phyloP scores from a whole-genome alignment of 2,329 filamentous ascomycete genomes.

The Annulohypoxylon truncatum region DNA sequence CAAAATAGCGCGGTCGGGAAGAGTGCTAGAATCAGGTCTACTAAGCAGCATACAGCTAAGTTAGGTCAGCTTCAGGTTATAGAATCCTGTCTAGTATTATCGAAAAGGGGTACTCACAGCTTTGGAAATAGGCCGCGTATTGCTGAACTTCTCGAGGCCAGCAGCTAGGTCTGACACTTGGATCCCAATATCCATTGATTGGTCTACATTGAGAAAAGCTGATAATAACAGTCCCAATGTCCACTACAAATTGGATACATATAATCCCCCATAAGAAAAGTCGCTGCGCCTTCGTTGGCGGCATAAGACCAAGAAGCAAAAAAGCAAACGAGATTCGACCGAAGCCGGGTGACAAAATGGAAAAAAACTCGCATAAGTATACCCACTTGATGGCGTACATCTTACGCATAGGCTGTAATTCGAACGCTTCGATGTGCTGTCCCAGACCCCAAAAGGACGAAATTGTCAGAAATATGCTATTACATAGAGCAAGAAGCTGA shows the following conservation, averaged over 20 bases:
- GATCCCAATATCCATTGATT: slow-evolving; percentile 31
- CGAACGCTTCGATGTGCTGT: slow-evolving; percentile 5
- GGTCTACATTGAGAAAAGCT: slow-evolving; percentile 36
- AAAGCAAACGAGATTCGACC: slow-evolving; percentile 37
- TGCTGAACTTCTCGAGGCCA: slow-evolving; percentile 27
- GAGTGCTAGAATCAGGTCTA: slow-evolving; percentile 33
- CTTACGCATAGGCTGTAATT: neutral
- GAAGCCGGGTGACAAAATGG: slow-evolving; percentile 31
- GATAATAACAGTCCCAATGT: slow-evolving; percentile 30
- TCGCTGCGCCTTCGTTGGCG: slow-evolving; percentile 16
- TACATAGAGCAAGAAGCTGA: slow-evolving; percentile 22
- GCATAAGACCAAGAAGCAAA: slow-evolving; percentile 27
- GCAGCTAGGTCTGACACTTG: slow-evolving; percentile 11
- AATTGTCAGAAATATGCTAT: slow-evolving; percentile 29
- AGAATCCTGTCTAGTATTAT: no score
- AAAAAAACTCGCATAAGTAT: slow-evolving; percentile 34
- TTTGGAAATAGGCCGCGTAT: slow-evolving; percentile 34
- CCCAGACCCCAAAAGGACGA: slow-evolving; percentile 35
- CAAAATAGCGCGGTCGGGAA: slow-evolving; percentile 35
- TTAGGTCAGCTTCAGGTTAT: neutral
- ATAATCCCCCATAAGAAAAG: slow-evolving; percentile 37
- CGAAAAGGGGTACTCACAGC: slow-evolving; percentile 39
- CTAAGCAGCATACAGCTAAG: slow-evolving; percentile 31
- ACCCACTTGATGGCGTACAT: slow-evolving; percentile 37
- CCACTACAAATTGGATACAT: slow-evolving; percentile 29